Base-by-base conservation (phyloP, 805 yeast genomes). In the Isabelozyma rhagii region DNA sequence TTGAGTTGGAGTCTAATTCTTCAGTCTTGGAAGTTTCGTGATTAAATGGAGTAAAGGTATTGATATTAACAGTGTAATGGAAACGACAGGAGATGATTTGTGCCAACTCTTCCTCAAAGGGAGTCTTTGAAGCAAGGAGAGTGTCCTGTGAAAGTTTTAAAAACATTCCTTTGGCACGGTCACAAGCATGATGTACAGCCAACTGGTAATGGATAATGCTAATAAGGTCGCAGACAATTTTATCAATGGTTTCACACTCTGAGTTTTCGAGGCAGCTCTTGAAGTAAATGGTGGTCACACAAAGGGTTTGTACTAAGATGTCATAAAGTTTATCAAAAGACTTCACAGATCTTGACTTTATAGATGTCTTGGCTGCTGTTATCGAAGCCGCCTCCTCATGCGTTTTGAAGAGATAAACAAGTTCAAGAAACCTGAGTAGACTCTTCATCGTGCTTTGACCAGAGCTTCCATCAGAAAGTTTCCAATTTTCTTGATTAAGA, bases 21-120 rank as follows among this genome's bases (percentile, higher is more conserved):
- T 62, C 64, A 13, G 55, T 55, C 29, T 53, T 49, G n/a, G 64
- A 66, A 39, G 76, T 64, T 39, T 63, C 75, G 59, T 93, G 98
- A 52, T 89, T 87, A 40, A 73, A 78, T 0, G 94, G 89, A 2
- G 74, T 73, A 52, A 82, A 83, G 14, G 74, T 73, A 11, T 85
- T 89, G 9, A 81, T 72, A 1, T 84, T 71, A 3, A 91, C 70
- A 2, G 72, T 67, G 46, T 89, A 75, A 43, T 90, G 96, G 58
- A 85, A 90, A 8, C 87, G 77, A 62, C 99, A 94, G 53, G 83
- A 76, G 18, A 94, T 67, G 34, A 89, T 76, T 59, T 93, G 98
- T 8, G 89, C 77, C 44, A 93, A 63, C 43, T 90, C 94, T 8
- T 75, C 73, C 43, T 87, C 92, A 5, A 60, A 55, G 2, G 87